These are phyloP conservation scores for Microcyclosporella mali DNA, from an alignment of 2,329 filamentous ascomycete species.

Conservation along the genomic window DNA sequence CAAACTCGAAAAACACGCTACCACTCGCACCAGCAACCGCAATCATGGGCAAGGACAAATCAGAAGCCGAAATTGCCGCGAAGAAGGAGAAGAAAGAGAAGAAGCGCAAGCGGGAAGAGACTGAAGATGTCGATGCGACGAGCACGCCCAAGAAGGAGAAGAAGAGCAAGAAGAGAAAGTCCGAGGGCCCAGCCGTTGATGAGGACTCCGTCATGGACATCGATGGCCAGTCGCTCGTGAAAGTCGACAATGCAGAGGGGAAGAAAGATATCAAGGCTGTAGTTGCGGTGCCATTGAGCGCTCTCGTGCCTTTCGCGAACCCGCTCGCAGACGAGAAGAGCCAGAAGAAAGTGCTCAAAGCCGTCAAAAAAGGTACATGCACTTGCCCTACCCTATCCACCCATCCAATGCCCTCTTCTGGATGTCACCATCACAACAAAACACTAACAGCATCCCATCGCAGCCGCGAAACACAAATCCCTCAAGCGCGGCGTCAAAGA, in stretches of 20 bases:
- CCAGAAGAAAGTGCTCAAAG: conserved; percentile 60
- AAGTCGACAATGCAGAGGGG: conserved; percentile 39
- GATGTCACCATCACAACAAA: too few species aligned
- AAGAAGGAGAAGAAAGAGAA: conserved; percentile 35
- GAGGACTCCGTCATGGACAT: conserved; percentile 24
- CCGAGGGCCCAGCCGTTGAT: conserved; percentile 41
- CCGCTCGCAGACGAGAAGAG: conserved; percentile 75
- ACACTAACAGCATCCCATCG: neutral
- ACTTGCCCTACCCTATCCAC: too few species aligned
- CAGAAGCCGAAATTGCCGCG: conserved; percentile 30
- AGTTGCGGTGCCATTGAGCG: conserved; percentile 36
- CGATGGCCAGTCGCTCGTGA: conserved; percentile 27
- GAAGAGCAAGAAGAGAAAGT: conserved; percentile 51
- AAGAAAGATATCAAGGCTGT: conserved; percentile 40
- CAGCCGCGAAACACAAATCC: conserved; percentile 90
- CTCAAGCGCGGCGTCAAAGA: conserved; percentile 98
- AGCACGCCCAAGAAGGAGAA: conserved; percentile 43
- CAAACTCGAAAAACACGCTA: neutral
- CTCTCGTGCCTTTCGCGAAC: conserved; percentile 76
- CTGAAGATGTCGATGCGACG: conserved; percentile 18
- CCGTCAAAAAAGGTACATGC: conserved; percentile 55
- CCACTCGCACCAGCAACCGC: neutral
- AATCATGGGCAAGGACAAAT: conserved; percentile 36
- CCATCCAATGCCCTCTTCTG: neutral
- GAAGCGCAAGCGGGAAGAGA: conserved; percentile 31